These are phyloP conservation scores for Penicillium sp. DNA, from an alignment of 2,329 filamentous ascomycete genomes.

Conservation along the genomic window DNA sequence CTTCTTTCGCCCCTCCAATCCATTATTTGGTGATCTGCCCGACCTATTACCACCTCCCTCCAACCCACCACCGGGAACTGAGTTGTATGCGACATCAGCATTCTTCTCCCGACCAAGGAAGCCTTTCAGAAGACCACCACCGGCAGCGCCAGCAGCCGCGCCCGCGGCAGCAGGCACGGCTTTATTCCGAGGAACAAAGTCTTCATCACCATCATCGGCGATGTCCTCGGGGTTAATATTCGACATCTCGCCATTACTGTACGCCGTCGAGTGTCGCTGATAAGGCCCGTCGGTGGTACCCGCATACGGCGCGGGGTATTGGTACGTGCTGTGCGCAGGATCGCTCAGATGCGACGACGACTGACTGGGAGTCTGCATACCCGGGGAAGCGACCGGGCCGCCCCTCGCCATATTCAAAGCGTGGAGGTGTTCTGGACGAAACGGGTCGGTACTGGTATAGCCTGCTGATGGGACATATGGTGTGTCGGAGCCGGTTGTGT, in stretches of 20 bases:
- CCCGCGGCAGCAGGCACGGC: constrained; percentile 9
- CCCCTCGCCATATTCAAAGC: constrained; percentile 39
- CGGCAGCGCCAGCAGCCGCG: constrained; percentile 49
- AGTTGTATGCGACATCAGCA: constrained; percentile 53
- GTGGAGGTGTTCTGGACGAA: constrained; percentile 40
- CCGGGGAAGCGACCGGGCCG: constrained; percentile 33
- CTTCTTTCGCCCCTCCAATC: constrained; percentile 62
- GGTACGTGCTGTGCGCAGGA: constrained; percentile 43
- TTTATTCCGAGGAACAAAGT: constrained; percentile 50
- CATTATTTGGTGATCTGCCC: constrained; percentile 61
- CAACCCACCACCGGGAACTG: constrained; percentile 45
- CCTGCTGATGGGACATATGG: constrained; percentile 34
- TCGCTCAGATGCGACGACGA: constrained; percentile 31
- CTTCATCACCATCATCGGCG: constrained; percentile 84
- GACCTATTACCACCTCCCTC: constrained; percentile 58
- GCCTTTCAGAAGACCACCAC: constrained; percentile 45
- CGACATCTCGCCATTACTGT: constrained; percentile 48
- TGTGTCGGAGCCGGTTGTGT: constrained; percentile 37
- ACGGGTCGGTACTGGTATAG: constrained; percentile 24
- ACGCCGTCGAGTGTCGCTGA: constrained; percentile 52
- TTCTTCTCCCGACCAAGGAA: constrained; percentile 44
- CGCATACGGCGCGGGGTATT: constrained; percentile 31
- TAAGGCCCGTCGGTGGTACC: constrained; percentile 63
- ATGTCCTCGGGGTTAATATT: constrained; percentile 74
- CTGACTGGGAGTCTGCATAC: constrained; percentile 33